These are phyloP conservation scores for Phyllostachys edulis DNA, from an alignment of 176 grass and related monocot genomes.

Conservation along the genomic window DNA sequence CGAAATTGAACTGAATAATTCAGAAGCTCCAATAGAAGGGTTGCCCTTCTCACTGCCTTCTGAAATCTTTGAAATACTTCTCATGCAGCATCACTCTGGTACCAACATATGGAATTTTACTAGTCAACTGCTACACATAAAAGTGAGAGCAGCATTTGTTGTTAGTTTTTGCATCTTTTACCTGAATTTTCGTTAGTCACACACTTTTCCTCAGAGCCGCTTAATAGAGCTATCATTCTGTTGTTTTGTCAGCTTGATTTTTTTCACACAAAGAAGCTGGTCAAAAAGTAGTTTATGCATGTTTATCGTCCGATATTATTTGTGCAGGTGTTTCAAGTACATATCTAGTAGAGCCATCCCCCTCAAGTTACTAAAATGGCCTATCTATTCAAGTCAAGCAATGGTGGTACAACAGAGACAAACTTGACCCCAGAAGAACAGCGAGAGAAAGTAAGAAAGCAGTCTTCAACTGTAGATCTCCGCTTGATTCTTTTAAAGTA, in stretches of 20 bases:
- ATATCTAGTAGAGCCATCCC: background rate
- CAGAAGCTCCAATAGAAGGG: background rate
- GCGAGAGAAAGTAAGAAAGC: slow-evolving; percentile 38
- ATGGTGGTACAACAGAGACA: slow-evolving; percentile 35
- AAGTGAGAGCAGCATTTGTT: background rate
- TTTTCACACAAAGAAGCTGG: background rate
- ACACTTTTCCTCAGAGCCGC: background rate
- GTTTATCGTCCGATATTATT: slow-evolving; percentile 4
- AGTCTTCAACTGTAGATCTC: background rate
- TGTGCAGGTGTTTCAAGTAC: background rate
- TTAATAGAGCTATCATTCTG: background rate
- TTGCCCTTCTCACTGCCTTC: background rate
- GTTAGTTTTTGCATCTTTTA: background rate
- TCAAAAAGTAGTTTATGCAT: background rate
- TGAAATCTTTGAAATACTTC: background rate
- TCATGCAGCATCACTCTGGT: background rate
- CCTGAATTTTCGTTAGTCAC: background rate
- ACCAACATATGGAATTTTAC: background rate
- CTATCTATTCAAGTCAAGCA: slow-evolving; percentile 53
- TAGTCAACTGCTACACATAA: background rate
- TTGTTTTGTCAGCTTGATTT: background rate
- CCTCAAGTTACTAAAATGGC: slow-evolving; percentile 40
- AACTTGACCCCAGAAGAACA: slow-evolving; percentile 44
- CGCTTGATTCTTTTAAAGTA: background rate
- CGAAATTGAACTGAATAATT: background rate